Conservation (phyloP, 192 early-diverging fungal species). For the Backusella australiensis region DNA sequence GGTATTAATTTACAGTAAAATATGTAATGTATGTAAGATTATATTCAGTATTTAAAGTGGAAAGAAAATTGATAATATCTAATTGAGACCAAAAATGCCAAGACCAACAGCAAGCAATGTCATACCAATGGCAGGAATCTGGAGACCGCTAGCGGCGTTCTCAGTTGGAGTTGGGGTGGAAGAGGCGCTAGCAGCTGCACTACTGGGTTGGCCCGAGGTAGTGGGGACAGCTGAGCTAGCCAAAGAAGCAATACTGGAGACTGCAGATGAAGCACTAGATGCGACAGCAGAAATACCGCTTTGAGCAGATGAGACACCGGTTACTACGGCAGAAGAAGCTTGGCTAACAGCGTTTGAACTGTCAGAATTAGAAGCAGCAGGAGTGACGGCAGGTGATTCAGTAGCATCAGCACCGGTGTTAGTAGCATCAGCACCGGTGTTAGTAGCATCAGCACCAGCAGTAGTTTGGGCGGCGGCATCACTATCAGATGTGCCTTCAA, state of each 20-base stretch:
- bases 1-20: slow-evolving; percentile 3
- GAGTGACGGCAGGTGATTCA: background rate
- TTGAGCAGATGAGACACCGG: background rate
- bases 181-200: slow-evolving; percentile 10
- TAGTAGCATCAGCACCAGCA: background rate
- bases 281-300: background rate
- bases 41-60: background rate
- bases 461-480: background rate
- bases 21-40: background rate
- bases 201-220: background rate
- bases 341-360: background rate
- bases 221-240: background rate
- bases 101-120: background rate
- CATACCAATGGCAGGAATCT: background rate
- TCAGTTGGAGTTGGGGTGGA: background rate
- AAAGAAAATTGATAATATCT: background rate
- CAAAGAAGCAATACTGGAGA: background rate
- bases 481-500: background rate
- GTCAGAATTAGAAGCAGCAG: background rate
- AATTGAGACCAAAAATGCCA: background rate
- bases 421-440: background rate
- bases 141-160: background rate
- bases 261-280: background rate
- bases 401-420: background rate
- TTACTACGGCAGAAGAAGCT: background rate